Conservation (phyloP, 2,329 filamentous ascomycete genomes). For the Seiridium cupressi region DNA sequence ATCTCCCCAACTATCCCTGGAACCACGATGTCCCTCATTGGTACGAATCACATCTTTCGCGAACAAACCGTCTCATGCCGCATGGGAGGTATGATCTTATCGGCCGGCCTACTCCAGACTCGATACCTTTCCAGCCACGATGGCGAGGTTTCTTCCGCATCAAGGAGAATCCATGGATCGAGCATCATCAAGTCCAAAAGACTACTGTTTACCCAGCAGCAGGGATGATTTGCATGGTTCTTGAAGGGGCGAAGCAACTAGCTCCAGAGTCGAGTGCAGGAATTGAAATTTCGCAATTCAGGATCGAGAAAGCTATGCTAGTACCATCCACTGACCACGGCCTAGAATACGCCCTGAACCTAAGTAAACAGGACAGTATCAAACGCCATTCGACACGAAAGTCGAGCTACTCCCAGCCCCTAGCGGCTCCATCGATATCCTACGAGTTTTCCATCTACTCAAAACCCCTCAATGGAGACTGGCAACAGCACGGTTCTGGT, state of each 20-base stretch:
- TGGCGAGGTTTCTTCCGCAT: conserved; percentile 50
- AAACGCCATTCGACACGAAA: neutral
- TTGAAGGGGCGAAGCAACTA: conserved; percentile 45
- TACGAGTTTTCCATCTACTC: conserved; percentile 47
- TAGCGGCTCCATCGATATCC: conserved; percentile 6
- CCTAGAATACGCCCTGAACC: conserved; percentile 48
- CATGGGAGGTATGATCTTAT: conserved; percentile 50
- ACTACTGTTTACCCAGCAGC: conserved; percentile 50
- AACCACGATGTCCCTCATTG: conserved; percentile 52
- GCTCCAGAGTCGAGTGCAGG: conserved; percentile 25
- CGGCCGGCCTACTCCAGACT: conserved; percentile 42
- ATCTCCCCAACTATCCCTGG: conserved; percentile 54
- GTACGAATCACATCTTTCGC: conserved; percentile 49
- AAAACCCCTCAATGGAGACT: conserved; percentile 35
- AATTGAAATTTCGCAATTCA: conserved; percentile 44
- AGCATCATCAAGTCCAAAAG: conserved; percentile 50
- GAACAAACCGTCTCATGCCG: conserved; percentile 40
- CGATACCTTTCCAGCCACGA: conserved; percentile 41
- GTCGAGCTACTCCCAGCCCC: conserved; percentile 15
- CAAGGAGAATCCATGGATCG: conserved; percentile 50
- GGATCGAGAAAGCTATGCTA: conserved; percentile 49
- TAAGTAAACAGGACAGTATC: conserved; percentile 23
- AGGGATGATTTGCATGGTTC: conserved; percentile 47
- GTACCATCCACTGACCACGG: conserved; percentile 44
- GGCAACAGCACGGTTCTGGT: conserved; percentile 41